Evolutionary conservation across 306 rosid genomes (phyloP), one percentile per base, ranked within the genome.

Genomic region (Abrus precatorius): DNA sequence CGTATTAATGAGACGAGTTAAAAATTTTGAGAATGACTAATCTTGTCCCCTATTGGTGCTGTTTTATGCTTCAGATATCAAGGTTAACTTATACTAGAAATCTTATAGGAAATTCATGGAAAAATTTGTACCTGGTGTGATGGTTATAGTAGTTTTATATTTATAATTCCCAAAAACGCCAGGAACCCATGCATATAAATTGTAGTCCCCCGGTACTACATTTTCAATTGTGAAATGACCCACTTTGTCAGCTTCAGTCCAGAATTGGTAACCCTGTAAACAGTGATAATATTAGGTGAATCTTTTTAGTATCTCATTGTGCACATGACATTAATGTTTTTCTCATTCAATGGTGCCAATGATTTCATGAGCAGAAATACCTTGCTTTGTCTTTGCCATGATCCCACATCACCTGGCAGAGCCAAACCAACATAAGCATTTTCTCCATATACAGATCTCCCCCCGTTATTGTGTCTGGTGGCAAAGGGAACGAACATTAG

Each of bases 261-360:
- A 92, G 48, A 88, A 92, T 64, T 92, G 97, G 73, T 90, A 92
- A 13, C 97, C 93, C 97, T 91, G 57, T 7, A 71, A 44, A 69
- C 30, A 75, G 2, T 14, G 9, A 40, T 6, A 36, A 9, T 8
- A 34, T 6, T 47, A 29, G 4, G 0, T 57, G 2, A 38, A 20
- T 20, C 20, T 10, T 60, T 34, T 45, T 10, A 60, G 44, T 2
- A 11, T 44, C 48, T 71, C 45, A 33, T 13, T 49, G 47, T 20
- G 20, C 20, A 20, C 20, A 20, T 20, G 20, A 20, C 20, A 4
- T n/a, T 49, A 28, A 9, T 0, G 33, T 59, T 32, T 0, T 60
- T 10, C 20, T 59, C 14, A 48, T 48, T 48, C n/a, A 48, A 48
- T 7, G 13, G 36, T 8, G 65, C n/a, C 6, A n/a, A 3, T 8